phyloP scores from a whole-genome alignment of 2,329 filamentous ascomycete species.

The Fusarium coffeatum region DNA sequence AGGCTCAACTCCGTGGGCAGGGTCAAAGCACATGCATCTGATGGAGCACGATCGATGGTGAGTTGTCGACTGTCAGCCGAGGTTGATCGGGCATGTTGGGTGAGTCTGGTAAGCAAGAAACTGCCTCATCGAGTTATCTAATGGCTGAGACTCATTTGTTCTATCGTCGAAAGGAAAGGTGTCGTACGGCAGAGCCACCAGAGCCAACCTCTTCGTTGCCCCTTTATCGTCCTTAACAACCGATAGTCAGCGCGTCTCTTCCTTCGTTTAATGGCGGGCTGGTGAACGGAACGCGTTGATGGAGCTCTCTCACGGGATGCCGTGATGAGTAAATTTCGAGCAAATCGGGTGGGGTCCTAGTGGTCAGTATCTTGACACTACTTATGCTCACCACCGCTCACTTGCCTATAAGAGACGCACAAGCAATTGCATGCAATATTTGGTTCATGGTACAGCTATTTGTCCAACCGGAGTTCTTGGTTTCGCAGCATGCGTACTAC shows the following conservation, averaged over 20 bases:
- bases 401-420: background rate
- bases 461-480: background rate
- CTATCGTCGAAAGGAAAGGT: background rate
- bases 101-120: conserved; percentile 57
- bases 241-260: too few relatives aligned
- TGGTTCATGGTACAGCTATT: background rate
- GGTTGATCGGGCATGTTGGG: conserved; percentile 52
- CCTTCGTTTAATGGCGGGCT: too few relatives aligned
- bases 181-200: background rate
- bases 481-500: background rate
- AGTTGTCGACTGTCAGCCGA: conserved; percentile 26
- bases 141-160: conserved; percentile 9
- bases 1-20: conserved; percentile 27
- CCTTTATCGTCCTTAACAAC: background rate
- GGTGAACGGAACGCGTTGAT: background rate
- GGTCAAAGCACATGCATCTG: conserved; percentile 44
- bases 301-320: background rate
- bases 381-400: background rate
- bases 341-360: background rate
- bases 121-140: conserved; percentile 10
- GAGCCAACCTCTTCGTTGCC: background rate
- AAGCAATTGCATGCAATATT: background rate
- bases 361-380: background rate
- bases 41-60: background rate
- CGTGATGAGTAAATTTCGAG: background rate